A percentile compares a stretch with the other conserved stretches of the same genome.
Evolutionary conservation across 306 rosid species (phyloP).

Genomic region (Potentilla sterilis): DNA sequence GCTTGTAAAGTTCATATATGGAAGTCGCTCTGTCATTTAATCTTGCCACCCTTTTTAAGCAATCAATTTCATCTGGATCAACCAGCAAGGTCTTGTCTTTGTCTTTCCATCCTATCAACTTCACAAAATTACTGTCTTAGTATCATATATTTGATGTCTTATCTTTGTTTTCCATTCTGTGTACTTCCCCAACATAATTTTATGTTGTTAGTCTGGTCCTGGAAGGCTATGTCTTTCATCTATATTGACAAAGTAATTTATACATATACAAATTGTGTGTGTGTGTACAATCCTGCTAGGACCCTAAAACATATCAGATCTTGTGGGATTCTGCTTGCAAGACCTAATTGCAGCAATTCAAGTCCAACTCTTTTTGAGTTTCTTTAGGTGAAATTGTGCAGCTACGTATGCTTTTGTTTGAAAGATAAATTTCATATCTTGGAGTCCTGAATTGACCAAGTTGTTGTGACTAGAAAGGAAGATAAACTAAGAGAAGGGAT

Average conservation of each 20-base stretch:
- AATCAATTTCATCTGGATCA: conserved; percentile 87
- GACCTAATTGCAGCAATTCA: not conserved
- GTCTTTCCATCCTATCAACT: conserved; percentile 96
- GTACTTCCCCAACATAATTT: not conserved
- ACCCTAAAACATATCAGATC: not conserved
- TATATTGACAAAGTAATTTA: not conserved
- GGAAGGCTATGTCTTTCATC: not conserved
- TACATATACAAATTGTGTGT: not conserved
- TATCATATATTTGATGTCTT: not conserved
- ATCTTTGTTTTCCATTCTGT: not conserved
- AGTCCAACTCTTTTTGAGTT: not conserved
- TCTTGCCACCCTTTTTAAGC: conserved; percentile 65
- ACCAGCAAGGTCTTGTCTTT: conserved; percentile 82
- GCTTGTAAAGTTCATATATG: conserved; percentile 80
- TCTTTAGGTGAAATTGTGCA: not conserved
- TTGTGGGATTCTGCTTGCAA: not conserved
- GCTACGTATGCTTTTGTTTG: not conserved
- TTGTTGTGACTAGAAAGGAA: not conserved
- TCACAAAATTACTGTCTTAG: conserved; percentile 35
- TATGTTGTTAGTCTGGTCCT: not conserved
- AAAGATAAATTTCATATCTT: not conserved
- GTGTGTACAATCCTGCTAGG: not conserved
- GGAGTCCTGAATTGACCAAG: not conserved
- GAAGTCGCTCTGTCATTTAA: conserved; percentile 67
- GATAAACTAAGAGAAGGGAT: conserved; percentile 8